Percentiles rank a stretch among this genome's conserved stretches.
Conservation (phyloP, 768 basidiomycete genomes). For the Termitomyces sp. region DNA sequence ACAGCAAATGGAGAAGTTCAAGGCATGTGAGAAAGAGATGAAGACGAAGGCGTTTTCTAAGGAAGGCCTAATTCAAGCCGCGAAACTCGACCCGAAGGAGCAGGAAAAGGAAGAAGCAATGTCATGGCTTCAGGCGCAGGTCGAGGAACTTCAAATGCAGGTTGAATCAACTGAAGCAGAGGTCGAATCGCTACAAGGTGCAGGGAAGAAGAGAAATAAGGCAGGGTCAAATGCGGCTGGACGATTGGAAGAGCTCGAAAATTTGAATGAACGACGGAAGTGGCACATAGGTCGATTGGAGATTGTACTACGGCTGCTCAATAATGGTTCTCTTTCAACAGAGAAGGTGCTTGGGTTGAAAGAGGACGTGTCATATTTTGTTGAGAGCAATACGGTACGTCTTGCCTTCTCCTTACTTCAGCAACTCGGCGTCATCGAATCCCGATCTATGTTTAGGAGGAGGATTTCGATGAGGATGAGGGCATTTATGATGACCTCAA, state of each 20-base stretch:
- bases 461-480: constrained; percentile 95
- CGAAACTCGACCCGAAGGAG: constrained; percentile 93
- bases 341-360: constrained; percentile 81
- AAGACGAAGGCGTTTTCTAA: constrained; percentile 99
- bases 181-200: constrained; percentile 76
- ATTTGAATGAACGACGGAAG: constrained; percentile 86
- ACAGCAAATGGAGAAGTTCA: constrained; percentile 99
- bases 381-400: constrained; percentile 91
- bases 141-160: constrained; percentile 90
- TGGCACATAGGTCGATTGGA: constrained; percentile 95
- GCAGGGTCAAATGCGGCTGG: constrained; percentile 58
- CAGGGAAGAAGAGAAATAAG: constrained; percentile 83
- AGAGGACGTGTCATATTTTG: constrained; percentile 95
- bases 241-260: constrained; percentile 79
- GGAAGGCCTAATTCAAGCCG: constrained; percentile 91
- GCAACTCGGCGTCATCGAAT: constrained; percentile 13
- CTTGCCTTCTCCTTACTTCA: constrained; percentile 4
- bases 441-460: constrained; percentile 55
- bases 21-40: constrained; percentile 99
- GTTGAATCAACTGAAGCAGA: constrained; percentile 95
- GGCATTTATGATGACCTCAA: constrained; percentile 97
- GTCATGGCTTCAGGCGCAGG: constrained; percentile 80
- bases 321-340: constrained; percentile 83
- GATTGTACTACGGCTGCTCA: constrained; percentile 85
- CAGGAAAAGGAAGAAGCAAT: constrained; percentile 92